Evolutionary conservation across 1,284 basidiomycete species (phyloP).

Genomic region (Bondarzewia mesenterica): DNA sequence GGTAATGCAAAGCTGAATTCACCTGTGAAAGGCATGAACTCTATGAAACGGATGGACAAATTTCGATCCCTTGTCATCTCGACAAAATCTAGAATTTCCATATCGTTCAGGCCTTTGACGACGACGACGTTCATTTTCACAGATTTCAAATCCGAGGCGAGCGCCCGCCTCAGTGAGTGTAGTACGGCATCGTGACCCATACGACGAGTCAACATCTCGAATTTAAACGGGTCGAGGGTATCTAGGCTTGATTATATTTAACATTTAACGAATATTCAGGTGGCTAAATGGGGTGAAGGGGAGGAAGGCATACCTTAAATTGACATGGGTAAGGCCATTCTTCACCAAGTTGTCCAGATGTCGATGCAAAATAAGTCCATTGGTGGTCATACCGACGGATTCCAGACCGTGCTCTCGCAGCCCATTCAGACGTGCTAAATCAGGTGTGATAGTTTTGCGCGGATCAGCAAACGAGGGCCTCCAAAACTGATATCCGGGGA

Average conservation of each 20-base stretch:
- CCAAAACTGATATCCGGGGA: slow-evolving; percentile 2
- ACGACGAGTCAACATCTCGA: slow-evolving; percentile 79
- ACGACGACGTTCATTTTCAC: slow-evolving; percentile 84
- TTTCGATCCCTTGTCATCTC: slow-evolving; percentile 59
- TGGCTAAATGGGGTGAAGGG: neutral
- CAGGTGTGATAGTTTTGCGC: neutral
- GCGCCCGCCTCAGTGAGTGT: slow-evolving; percentile 56
- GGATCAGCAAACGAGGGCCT: neutral
- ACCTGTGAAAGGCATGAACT: slow-evolving; percentile 92
- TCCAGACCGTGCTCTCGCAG: slow-evolving; percentile 55
- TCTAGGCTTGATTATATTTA: slow-evolving; percentile 49
- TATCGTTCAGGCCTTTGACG: slow-evolving; percentile 73
- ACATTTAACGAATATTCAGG: neutral
- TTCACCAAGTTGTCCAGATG: slow-evolving; percentile 59
- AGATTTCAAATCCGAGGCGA: slow-evolving; percentile 43
- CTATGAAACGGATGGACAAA: slow-evolving; percentile 79
- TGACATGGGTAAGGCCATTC: slow-evolving; percentile 77
- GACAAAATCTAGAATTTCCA: slow-evolving; percentile 73
- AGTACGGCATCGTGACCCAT: slow-evolving; percentile 71
- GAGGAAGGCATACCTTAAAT: slow-evolving; percentile 75
- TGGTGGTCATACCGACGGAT: slow-evolving; percentile 82
- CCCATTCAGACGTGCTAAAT: slow-evolving; percentile 44
- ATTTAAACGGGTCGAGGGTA: slow-evolving; percentile 82
- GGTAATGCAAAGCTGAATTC: too few species aligned
- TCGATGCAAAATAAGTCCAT: slow-evolving; percentile 72